Base-by-base conservation (phyloP, 108 stramenopile genomes). In the Skeletonema menzelii region DNA sequence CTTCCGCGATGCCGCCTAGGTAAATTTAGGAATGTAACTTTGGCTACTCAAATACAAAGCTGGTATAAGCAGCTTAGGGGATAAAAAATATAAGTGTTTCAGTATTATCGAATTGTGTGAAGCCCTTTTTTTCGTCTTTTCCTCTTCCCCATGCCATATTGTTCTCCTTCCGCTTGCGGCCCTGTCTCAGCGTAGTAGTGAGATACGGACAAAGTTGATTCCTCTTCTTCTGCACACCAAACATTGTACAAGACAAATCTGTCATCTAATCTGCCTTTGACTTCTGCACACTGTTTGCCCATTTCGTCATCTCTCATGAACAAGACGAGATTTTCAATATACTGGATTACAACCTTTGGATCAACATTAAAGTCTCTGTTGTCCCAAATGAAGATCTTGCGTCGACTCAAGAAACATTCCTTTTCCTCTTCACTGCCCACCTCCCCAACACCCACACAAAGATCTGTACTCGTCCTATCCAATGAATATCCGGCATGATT, bases 1-100 rank as follows among this genome's bases (percentile, higher is more conserved):
- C 95, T n/a, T 92, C 92, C 49, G 77, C 77, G 0, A 93, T 96
- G 92, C 95, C 95, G 24, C 95, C 95, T 56, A 82, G 93, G 75
- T 94, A 77, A 77, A 53, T 37, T 22, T 53, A 53, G 49, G 19
- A 22, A 53, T 22, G 20, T 47, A 10, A 53, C 22, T 53, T 53
- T 53, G 15, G 22, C 22, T 22, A 53, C 19, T 22, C 20, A 53
- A 53, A 53, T 47, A 53, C 8, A 10, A 53, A 53, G 49, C 24
- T 53, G 49, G 24, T 53, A 10, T 12, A 37, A 24, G 49, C 49
- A 53, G 8, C 49, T 53, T 53, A 10, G 49, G 49, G 49, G 22
- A 53, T 22, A 24, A 22, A 53, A 53, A 17, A 5, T 22, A 53
- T 53, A 53, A 53, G 22, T 53, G 49, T 53, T 53, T 53, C 3